Evolutionary conservation across 129 eudicot species (phyloP), one percentile per base, ranked within the genome.

Genomic region (Tagetes erecta): DNA sequence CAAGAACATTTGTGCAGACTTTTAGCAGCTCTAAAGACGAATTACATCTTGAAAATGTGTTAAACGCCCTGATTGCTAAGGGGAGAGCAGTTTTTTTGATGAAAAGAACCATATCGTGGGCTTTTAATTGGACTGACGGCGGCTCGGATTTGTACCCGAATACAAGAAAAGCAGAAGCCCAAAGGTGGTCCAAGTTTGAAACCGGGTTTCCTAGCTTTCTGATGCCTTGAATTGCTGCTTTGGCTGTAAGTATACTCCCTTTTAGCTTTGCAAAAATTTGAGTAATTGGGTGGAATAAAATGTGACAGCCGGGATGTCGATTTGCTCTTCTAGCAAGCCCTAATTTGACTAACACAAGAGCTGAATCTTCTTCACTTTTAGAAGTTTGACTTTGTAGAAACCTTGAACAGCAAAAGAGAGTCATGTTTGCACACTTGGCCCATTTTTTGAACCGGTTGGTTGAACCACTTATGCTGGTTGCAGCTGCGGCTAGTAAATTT

Each of bases 131-230:
- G 70, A 89, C 96, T 12, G 83, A 49, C 4, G 98, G 98, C 47
- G 98, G 98, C 70, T 92, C 98, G 7, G 96, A 82, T 80, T 92
- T 92, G 88, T 84, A 92, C 55, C 98, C 96, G 12, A 89, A 92
- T 14, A 92, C 96, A 5, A 92, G 87, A 70, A 89, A 89, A 6
- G 95, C 96, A 2, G 87, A 87, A 33, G 95, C 98, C 98, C 98
- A 92, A 6, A 92, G 90, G 49, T 92, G 98, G 81, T 89, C 96
- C 0, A 83, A 74, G 40, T 84, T 77, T 31, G 81, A 73, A 30
- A 75, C 34, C 8, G 90, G 87, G 76, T 86, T 87, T 30, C 90
- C 91, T 0, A 40, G 59, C 78, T 83, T 92, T 66, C 91, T 79
- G 58, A 87, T 86, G 14, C 90, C 92, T 60, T 82, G 82, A 36